A percentile compares a stretch with the other conserved stretches of the same genome.
phyloP scores from a whole-genome alignment of 106 monocot species.

The Acorus gramineus region DNA sequence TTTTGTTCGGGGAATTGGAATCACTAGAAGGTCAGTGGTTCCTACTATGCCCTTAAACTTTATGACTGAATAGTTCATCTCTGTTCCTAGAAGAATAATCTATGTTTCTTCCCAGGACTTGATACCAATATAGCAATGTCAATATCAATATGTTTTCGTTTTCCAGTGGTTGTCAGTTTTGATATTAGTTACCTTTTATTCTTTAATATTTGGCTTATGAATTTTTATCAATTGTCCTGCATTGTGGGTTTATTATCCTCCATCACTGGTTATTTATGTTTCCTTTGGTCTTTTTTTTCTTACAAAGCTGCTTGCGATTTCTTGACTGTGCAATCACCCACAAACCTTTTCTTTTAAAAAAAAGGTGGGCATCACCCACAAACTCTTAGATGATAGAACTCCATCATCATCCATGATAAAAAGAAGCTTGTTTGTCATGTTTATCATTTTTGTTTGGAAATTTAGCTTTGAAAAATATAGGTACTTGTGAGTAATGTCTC shows the following conservation, averaged over 20 bases:
- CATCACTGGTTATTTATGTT: not conserved
- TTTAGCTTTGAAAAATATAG: too few species aligned
- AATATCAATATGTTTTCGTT: not conserved
- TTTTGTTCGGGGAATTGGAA: constrained; percentile 94
- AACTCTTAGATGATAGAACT: too few species aligned
- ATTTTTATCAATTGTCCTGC: not conserved
- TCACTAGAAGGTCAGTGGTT: constrained; percentile 76
- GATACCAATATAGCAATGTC: not conserved
- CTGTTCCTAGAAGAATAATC: too few species aligned
- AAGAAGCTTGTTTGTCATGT: too few species aligned
- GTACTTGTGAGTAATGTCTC: too few species aligned
- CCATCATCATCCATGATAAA: too few species aligned
- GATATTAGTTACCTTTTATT: not conserved
- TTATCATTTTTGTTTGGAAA: too few species aligned
- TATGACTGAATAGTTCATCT: too few species aligned
- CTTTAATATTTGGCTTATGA: not conserved
- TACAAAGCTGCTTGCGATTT: not conserved
- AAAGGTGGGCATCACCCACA: too few species aligned
- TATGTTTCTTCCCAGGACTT: too few species aligned
- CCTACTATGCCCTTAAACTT: too few species aligned
- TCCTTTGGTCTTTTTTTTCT: not conserved
- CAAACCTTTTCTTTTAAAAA: too few species aligned
- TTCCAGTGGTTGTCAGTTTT: not conserved
- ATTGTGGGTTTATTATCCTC: not conserved
- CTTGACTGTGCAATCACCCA: not conserved